Conservation (phyloP, 805 yeast genomes). For the Kuraishia capsulata region DNA sequence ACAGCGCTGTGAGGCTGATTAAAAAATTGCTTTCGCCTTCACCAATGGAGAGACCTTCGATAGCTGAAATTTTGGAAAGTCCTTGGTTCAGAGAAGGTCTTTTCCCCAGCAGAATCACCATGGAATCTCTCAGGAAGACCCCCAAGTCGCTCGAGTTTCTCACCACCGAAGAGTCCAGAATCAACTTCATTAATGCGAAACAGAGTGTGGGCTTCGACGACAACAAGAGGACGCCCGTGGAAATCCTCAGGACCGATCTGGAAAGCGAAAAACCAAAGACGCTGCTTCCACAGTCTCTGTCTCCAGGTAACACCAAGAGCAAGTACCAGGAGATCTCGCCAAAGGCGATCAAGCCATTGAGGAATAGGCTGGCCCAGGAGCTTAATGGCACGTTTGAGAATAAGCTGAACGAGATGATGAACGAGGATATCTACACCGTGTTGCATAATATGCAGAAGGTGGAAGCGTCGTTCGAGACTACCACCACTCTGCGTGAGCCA, state of each 20-base stretch:
- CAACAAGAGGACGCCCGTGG: constrained; percentile 52
- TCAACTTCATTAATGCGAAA: constrained; percentile 61
- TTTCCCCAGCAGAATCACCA: constrained; percentile 66
- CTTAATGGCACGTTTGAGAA: constrained; percentile 12
- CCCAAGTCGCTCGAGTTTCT: constrained; percentile 51
- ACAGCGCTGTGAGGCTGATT: constrained; percentile 67
- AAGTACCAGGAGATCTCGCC: constrained; percentile 59
- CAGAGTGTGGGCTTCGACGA: constrained; percentile 46
- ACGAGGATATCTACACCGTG: constrained; percentile 17
- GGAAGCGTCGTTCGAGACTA: neutral
- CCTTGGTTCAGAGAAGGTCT: constrained; percentile 76
- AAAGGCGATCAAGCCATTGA: constrained; percentile 15
- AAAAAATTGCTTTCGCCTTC: constrained; percentile 64
- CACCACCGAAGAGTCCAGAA: constrained; percentile 50
- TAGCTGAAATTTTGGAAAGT: constrained; percentile 71
- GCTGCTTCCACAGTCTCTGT: constrained; percentile 78
- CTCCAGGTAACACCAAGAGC: constrained; percentile 85
- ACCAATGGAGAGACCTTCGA: constrained; percentile 73
- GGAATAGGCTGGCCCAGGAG: constrained; percentile 14
- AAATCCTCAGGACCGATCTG: constrained; percentile 58
- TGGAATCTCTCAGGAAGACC: constrained; percentile 48
- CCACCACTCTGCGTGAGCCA: constrained; percentile 30
- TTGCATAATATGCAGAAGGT: constrained; percentile 15
- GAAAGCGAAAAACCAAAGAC: constrained; percentile 60
- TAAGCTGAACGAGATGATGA: constrained; percentile 12